Conservation (phyloP, 352 stramenopile genomes). For the Phytophthora boehmeriae region DNA sequence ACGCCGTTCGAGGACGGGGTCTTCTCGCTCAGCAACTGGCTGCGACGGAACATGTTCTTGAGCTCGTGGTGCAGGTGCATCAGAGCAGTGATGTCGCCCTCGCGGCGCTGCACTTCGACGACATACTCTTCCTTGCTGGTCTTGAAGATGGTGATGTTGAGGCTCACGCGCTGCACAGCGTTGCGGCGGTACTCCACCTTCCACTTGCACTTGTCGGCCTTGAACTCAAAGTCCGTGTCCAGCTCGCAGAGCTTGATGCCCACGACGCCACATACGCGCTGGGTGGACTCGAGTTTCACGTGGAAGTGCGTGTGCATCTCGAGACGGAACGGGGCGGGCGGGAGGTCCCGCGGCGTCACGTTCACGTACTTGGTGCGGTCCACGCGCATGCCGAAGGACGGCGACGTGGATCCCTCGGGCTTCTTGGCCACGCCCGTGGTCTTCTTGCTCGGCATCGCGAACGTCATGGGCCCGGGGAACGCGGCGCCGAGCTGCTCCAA, state of each 20-base stretch:
- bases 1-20: constrained; percentile 41
- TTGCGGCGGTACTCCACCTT: constrained; percentile 80
- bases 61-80: constrained; percentile 84
- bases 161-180: constrained; percentile 59
- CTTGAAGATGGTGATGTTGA: constrained; percentile 86
- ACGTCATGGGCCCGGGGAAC: constrained; percentile 51
- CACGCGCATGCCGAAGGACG: constrained; percentile 59
- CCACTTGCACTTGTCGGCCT: constrained; percentile 89
- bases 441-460: constrained; percentile 50
- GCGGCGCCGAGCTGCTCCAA: constrained; percentile 38
- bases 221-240: constrained; percentile 87
- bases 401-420: constrained; percentile 33
- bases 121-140: constrained; percentile 71
- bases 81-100: constrained; percentile 82
- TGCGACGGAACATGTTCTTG: constrained; percentile 76
- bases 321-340: constrained; percentile 77
- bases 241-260: constrained; percentile 85
- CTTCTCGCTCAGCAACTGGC: constrained; percentile 75
- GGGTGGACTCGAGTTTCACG: constrained; percentile 77
- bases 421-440: constrained; percentile 20
- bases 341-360: constrained; percentile 67
- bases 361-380: constrained; percentile 85
- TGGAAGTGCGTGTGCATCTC: constrained; percentile 90
- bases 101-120: constrained; percentile 73
- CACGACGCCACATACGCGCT: constrained; percentile 76